A percentile compares a stretch with the other conserved stretches of the same genome.
Evolutionary conservation across 2,329 filamentous ascomycete species (phyloP).

Genomic region (Pseudonectria foliicola): DNA sequence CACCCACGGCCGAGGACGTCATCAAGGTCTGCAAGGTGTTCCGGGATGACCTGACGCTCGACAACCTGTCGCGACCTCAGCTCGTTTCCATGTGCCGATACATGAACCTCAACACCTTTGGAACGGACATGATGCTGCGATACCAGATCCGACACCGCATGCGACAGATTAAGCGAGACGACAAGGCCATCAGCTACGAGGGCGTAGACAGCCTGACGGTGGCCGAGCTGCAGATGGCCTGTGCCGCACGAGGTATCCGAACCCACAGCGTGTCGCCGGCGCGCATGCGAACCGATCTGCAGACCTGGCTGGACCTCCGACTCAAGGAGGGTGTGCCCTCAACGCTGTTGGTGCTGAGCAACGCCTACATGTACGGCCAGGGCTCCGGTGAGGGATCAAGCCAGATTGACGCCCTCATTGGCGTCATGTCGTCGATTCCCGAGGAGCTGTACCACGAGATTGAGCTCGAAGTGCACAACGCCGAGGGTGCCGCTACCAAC

Average conservation of each 20-base stretch:
- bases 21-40: slow-evolving; percentile 99
- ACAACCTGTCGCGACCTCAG: slow-evolving; percentile 93
- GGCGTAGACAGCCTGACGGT: slow-evolving; percentile 92
- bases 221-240: slow-evolving; percentile 84
- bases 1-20: slow-evolving; percentile 80
- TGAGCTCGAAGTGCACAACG: slow-evolving; percentile 93
- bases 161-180: slow-evolving; percentile 98
- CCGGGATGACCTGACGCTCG: slow-evolving; percentile 92
- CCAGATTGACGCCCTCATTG: slow-evolving; percentile 88
- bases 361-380: slow-evolving; percentile 94
- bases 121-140: slow-evolving; percentile 94
- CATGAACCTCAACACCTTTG: slow-evolving; percentile 95
- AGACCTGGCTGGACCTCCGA: slow-evolving; percentile 89
- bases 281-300: slow-evolving; percentile 79
- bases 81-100: slow-evolving; percentile 97
- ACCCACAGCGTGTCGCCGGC: slow-evolving; percentile 88
- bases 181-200: slow-evolving; percentile 88
- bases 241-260: slow-evolving; percentile 83
- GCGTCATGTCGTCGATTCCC: slow-evolving; percentile 88
- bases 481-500: slow-evolving; percentile 95
- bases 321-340: slow-evolving; percentile 94
- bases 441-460: slow-evolving; percentile 99
- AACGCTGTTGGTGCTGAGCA: slow-evolving; percentile 89
- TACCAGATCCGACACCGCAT: slow-evolving; percentile 97
- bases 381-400: slow-evolving; percentile 80